Percentiles rank a stretch among this genome's conserved stretches.
Conservation (phyloP, 2,329 filamentous ascomycete genomes). For the Sporothrix mexicana region DNA sequence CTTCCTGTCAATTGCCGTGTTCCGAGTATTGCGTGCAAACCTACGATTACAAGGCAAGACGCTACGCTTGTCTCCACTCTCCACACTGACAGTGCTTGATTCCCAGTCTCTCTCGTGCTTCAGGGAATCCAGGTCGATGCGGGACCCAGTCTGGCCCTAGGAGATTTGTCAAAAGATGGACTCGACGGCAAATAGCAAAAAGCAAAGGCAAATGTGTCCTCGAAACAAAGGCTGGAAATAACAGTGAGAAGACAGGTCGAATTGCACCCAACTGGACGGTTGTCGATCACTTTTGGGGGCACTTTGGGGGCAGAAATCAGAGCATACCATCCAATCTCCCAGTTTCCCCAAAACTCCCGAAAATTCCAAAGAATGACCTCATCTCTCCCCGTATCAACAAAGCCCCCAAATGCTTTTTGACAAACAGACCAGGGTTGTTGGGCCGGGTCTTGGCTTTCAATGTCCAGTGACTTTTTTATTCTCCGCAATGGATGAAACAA, state of each 20-base stretch:
- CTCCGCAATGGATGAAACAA: conserved; percentile 5
- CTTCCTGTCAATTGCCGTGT: no score
- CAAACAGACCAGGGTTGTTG: conserved; percentile 11
- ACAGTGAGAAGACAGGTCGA: no score
- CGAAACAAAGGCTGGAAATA: conserved; percentile 13
- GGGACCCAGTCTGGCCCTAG: background rate
- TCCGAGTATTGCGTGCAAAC: background rate
- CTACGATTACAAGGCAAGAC: background rate
- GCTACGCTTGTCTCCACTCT: background rate
- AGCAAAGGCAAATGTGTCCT: background rate
- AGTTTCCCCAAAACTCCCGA: background rate
- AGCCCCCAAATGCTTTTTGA: background rate
- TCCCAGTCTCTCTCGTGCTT: background rate
- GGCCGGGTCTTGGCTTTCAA: background rate
- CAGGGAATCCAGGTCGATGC: conserved; percentile 10
- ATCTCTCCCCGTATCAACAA: background rate
- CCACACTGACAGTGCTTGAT: background rate
- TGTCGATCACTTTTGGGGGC: conserved; percentile 13
- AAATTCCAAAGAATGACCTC: conserved; percentile 18
- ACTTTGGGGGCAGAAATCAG: background rate
- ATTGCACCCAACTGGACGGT: background rate
- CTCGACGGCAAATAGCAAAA: conserved; percentile 8
- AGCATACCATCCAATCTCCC: background rate
- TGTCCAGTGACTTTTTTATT: background rate
- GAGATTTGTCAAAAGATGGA: background rate